Evolutionary conservation across 306 rosid genomes (phyloP).

Genomic region (Dryas drummondii): DNA sequence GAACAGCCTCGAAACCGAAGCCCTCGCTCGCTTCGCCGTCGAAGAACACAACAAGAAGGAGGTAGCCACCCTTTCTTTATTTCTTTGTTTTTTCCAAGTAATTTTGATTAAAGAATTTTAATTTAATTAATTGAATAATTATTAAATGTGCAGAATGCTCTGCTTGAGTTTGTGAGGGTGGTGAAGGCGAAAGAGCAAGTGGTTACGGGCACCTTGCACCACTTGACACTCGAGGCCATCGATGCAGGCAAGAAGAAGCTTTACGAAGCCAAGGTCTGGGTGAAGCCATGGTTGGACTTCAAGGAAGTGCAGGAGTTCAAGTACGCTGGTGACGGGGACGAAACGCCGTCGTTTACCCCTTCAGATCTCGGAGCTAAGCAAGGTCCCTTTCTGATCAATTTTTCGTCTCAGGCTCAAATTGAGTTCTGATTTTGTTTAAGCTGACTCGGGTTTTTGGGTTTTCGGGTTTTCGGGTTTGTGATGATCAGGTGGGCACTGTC

Average conservation of each 20-base stretch:
- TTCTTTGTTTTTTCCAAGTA: background rate
- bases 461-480: background rate
- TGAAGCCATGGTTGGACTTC: conserved; percentile 79
- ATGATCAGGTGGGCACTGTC: conserved; percentile 47
- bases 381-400: conserved; percentile 32
- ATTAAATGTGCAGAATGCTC: conserved; percentile 25
- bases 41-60: conserved; percentile 51
- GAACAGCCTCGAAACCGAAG: conserved; percentile 49
- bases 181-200: conserved; percentile 83
- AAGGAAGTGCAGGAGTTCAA: conserved; percentile 78
- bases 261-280: conserved; percentile 89
- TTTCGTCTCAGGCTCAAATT: no score
- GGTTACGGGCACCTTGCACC: conserved; percentile 75
- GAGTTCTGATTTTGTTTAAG: background rate
- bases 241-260: conserved; percentile 76
- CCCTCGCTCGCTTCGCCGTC: conserved; percentile 51
- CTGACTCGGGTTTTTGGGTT: background rate
- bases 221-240: conserved; percentile 64
- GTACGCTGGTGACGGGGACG: conserved; percentile 45
- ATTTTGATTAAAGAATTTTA: background rate
- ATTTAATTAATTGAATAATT: background rate
- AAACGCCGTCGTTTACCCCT: conserved; percentile 41
- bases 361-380: conserved; percentile 68
- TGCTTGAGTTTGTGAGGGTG: conserved; percentile 72
- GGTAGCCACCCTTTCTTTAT: background rate